Base-by-base conservation (phyloP, 2,329 filamentous ascomycete genomes). In the Colletotrichum lini region DNA sequence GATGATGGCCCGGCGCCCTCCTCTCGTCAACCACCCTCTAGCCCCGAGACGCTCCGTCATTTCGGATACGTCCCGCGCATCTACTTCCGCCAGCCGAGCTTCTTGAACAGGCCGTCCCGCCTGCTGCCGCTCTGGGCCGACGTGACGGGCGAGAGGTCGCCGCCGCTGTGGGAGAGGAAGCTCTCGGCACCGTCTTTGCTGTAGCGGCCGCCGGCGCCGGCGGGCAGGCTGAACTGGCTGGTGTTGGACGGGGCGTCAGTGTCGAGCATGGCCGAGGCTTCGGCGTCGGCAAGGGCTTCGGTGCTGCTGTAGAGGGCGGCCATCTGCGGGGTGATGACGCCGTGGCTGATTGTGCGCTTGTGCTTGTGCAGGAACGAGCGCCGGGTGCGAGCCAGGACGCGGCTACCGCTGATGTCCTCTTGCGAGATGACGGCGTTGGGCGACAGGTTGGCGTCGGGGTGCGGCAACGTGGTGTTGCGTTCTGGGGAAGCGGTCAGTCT, bases 391-490 rank as follows among this genome's bases (percentile, higher is more conserved):
- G 81, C 78, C 52, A 85, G 75, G 42, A 82, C 81, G 59, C 80
- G 81, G 30, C 80, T 78, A 1, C 85, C 79, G 64, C 85, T 82
- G 54, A 89, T 79, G 73, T 91, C 88, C 64, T 87, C 84, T 65
- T 87, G 84, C 49, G 85, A 85, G 70, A 92, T 88, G 75, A 82
- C 85, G 54, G 89, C 90, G 72, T 88, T 84, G 59, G 86, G 85
- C 16, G 85, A 87, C 8, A 88, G 83, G 74, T 90, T 85, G 69
- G 90, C 90, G 21, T 90, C 89, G 26, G 90, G 90, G 72, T 92
- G 89, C 23, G 87, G 88, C 18, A 89, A 82, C 2, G 89, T 90
- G 16, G 90, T 92, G 75, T 90, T 92, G 72, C 86, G 83, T 56
- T 79, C 86, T 86, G 71, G 3, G 18, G 30, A 35, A 16, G 49